These are phyloP conservation scores for Fomitopsis pinicola DNA, from an alignment of 1,284 basidiomycete genomes.

Conservation along the genomic window DNA sequence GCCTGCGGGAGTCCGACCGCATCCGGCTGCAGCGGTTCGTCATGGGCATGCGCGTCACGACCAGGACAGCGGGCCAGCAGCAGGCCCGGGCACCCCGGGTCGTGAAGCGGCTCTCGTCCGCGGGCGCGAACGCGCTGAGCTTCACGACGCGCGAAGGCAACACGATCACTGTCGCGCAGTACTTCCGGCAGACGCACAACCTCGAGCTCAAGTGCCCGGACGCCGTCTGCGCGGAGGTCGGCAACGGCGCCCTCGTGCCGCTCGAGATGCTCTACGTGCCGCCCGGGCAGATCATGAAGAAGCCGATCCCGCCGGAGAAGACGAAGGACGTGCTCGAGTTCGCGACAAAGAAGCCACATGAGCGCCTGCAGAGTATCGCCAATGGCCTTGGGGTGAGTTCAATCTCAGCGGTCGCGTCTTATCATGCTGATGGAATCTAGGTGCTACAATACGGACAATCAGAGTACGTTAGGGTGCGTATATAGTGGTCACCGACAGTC, in stretches of 20 bases:
- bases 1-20: constrained; percentile 54
- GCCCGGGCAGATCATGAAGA: constrained; percentile 70
- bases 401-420: background rate
- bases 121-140: constrained; percentile 43
- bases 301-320: constrained; percentile 65
- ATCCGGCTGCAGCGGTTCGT: constrained; percentile 59
- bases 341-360: constrained; percentile 61
- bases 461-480: constrained; percentile 53
- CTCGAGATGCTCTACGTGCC: constrained; percentile 63
- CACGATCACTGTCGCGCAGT: constrained; percentile 53
- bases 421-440: constrained; percentile 26
- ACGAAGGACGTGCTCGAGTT: constrained; percentile 65
- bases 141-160: constrained; percentile 56
- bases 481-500: background rate
- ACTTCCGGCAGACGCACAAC: constrained; percentile 51
- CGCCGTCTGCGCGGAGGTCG: constrained; percentile 62
- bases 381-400: constrained; percentile 47
- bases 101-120: constrained; percentile 49
- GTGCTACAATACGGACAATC: constrained; percentile 68
- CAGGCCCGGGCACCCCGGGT: constrained; percentile 10
- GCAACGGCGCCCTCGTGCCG: constrained; percentile 62
- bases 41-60: constrained; percentile 50
- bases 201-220: constrained; percentile 50
- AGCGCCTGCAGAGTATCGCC: constrained; percentile 56
- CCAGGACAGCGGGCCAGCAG: constrained; percentile 27